Evolutionary conservation across 2,329 filamentous ascomycete species (phyloP).

Genomic region (Colletotrichum acutatum): DNA sequence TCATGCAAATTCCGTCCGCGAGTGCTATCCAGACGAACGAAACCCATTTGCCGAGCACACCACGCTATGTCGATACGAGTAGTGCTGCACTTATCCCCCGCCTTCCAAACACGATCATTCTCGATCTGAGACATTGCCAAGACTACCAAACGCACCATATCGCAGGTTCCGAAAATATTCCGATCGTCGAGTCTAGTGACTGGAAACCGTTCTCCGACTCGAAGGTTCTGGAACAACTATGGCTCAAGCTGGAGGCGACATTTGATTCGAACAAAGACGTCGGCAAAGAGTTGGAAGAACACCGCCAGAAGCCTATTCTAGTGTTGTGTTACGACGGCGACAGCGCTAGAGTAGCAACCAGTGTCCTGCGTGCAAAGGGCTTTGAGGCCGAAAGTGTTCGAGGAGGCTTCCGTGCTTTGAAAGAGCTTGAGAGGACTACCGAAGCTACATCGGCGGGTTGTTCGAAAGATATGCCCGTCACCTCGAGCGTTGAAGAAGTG

Average conservation of each 20-base stretch:
- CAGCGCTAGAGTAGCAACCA: constrained; percentile 63
- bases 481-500: not conserved
- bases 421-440: not conserved
- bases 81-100: constrained; percentile 12
- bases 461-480: not conserved
- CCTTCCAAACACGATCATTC: constrained; percentile 46
- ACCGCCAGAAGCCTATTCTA: constrained; percentile 49
- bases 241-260: constrained; percentile 56
- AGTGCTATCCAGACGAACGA: not conserved
- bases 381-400: constrained; percentile 57
- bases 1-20: constrained; percentile 39
- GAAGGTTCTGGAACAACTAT: constrained; percentile 54
- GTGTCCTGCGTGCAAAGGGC: constrained; percentile 62
- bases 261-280: constrained; percentile 43
- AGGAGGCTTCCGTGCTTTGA: constrained; percentile 50
- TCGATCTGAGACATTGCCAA: constrained; percentile 55
- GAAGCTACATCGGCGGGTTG: not conserved
- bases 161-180: constrained; percentile 56
- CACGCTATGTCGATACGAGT: constrained; percentile 13
- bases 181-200: constrained; percentile 49
- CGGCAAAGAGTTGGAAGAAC: constrained; percentile 36
- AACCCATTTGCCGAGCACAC: constrained; percentile 10
- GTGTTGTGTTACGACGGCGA: constrained; percentile 66
- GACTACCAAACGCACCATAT: constrained; percentile 57
- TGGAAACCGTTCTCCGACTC: constrained; percentile 59